These are phyloP conservation scores for Ophiostoma perfectum DNA, from an alignment of 2,329 filamentous ascomycete genomes.

Conservation along the genomic window DNA sequence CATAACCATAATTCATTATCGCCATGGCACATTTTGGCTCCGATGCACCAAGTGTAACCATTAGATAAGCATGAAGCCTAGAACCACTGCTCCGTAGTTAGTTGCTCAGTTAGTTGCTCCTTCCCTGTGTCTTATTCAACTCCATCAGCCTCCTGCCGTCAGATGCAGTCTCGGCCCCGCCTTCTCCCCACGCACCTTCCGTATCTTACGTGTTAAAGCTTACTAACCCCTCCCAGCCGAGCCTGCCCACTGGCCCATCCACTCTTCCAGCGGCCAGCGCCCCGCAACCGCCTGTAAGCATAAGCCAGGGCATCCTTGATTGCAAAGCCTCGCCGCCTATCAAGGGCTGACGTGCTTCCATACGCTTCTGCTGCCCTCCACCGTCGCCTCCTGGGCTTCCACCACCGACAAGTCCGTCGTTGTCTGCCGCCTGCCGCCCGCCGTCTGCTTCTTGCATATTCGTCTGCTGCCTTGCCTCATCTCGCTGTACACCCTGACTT, in stretches of 20 bases:
- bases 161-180: not conserved
- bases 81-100: too few species aligned
- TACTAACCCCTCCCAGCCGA: not conserved
- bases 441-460: not conserved
- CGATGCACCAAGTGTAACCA: too few species aligned
- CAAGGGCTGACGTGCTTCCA: constrained; percentile 18
- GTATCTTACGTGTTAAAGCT: not conserved
- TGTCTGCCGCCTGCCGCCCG: not conserved
- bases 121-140: too few species aligned
- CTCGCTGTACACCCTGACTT: not conserved
- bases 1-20: too few species aligned
- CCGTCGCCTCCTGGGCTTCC: constrained; percentile 8
- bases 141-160: too few species aligned
- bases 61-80: too few species aligned
- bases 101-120: too few species aligned
- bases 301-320: not conserved
- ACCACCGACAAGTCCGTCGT: not conserved
- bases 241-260: not conserved
- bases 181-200: not conserved
- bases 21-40: too few species aligned
- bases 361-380: constrained; percentile 21
- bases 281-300: not conserved
- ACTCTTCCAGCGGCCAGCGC: not conserved
- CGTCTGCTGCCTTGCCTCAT: not conserved
- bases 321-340: constrained; percentile 19